Percentiles rank a stretch among this genome's conserved stretches.
phyloP scores from a whole-genome alignment of 306 rosid species.

The Myrica gale region DNA sequence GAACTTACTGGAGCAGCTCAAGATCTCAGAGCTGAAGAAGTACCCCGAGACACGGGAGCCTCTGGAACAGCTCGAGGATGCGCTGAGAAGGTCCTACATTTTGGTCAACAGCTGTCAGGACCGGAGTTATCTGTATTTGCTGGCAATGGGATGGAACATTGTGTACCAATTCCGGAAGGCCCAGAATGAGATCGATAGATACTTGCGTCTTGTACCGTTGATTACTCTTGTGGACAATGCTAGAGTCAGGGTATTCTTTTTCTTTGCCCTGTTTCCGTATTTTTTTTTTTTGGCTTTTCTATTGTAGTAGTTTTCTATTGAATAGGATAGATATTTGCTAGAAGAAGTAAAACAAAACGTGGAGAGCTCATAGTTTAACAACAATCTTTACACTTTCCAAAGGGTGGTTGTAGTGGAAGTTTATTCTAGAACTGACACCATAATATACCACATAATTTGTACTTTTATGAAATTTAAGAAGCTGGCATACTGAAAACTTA shows the following conservation, averaged over 20 bases:
- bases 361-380: neutral
- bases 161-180: constrained; percentile 96
- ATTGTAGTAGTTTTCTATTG: neutral
- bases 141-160: constrained; percentile 99
- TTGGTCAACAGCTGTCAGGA: constrained; percentile 92
- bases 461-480: neutral
- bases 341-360: neutral
- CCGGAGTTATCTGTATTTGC: constrained; percentile 78
- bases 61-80: constrained; percentile 92
- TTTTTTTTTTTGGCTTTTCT: neutral
- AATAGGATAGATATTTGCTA: neutral
- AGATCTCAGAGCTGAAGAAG: constrained; percentile 91
- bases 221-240: constrained; percentile 94
- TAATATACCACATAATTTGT: neutral
- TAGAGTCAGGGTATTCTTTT: constrained; percentile 81
- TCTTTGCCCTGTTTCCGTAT: constrained; percentile 11
- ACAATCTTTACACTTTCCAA: neutral
- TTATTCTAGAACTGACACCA: neutral
- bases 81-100: constrained; percentile 78
- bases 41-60: constrained; percentile 95
- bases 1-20: constrained; percentile 87
- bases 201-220: constrained; percentile 80
- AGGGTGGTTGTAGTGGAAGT: neutral
- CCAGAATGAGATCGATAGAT: constrained; percentile 92
- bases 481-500: neutral